A percentile compares a stretch with the other conserved stretches of the same genome.
Evolutionary conservation across 2,329 filamentous ascomycete genomes (phyloP).

Genomic region (Lasiodiplodia sp.): DNA sequence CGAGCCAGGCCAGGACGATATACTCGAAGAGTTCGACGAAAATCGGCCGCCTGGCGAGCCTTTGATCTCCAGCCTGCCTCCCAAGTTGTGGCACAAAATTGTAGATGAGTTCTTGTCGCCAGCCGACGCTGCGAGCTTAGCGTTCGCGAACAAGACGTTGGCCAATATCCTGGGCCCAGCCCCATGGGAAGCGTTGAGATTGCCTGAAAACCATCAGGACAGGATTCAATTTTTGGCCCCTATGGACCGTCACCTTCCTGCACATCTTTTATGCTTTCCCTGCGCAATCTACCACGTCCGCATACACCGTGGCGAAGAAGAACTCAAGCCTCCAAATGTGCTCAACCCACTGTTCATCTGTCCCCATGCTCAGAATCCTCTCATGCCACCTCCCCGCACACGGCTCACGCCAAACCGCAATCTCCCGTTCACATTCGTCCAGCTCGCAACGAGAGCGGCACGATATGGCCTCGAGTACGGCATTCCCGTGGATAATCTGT

Average conservation of each 20-base stretch:
- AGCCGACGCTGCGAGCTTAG: slow-evolving; percentile 58
- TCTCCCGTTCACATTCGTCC: slow-evolving; percentile 66
- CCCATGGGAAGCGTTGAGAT: slow-evolving; percentile 48
- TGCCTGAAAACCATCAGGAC: slow-evolving; percentile 50
- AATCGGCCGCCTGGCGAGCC: slow-evolving; percentile 35
- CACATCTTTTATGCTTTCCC: slow-evolving; percentile 66
- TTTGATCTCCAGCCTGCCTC: slow-evolving; percentile 53
- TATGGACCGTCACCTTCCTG: slow-evolving; percentile 60
- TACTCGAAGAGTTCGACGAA: slow-evolving; percentile 40
- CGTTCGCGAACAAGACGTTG: slow-evolving; percentile 58
- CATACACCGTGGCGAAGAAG: slow-evolving; percentile 60
- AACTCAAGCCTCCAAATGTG: slow-evolving; percentile 60
- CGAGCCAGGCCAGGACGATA: slow-evolving; percentile 39
- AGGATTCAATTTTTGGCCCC: slow-evolving; percentile 59
- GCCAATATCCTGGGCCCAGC: slow-evolving; percentile 50
- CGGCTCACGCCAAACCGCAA: slow-evolving; percentile 62
- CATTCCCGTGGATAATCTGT: slow-evolving; percentile 55
- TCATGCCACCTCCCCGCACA: slow-evolving; percentile 54
- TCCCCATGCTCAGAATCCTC: slow-evolving; percentile 59
- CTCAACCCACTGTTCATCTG: slow-evolving; percentile 65
- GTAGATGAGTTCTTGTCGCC: slow-evolving; percentile 48
- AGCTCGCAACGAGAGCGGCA: slow-evolving; percentile 61
- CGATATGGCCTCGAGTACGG: slow-evolving; percentile 58
- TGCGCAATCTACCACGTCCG: slow-evolving; percentile 64
- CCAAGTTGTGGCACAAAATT: slow-evolving; percentile 56